Percentiles rank a stretch among this genome's conserved stretches.
Conservation (phyloP, 345 rosid genomes). For the Melaleuca alternifolia region DNA sequence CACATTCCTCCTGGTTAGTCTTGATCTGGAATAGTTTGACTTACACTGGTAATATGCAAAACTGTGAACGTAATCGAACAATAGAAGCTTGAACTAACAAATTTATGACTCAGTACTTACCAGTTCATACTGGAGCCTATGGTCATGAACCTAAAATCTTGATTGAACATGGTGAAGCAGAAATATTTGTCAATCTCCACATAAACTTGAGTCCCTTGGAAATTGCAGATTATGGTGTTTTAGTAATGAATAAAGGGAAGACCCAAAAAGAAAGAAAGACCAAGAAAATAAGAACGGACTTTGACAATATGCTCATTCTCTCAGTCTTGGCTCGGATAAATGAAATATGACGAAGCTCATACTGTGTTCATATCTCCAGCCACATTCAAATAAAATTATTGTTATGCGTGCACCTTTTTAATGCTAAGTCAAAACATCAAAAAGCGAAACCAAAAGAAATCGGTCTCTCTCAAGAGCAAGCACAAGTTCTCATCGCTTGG, state of each 20-base stretch:
- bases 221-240: background rate
- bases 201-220: background rate
- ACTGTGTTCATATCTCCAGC: background rate
- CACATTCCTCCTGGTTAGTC: background rate
- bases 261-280: background rate
- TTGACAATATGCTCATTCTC: background rate
- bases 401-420: background rate
- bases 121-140: background rate
- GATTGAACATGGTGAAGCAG: background rate
- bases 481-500: background rate
- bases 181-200: background rate
- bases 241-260: background rate
- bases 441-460: background rate
- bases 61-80: background rate
- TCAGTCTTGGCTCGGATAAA: background rate
- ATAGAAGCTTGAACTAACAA: background rate
- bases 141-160: background rate
- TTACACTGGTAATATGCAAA: background rate
- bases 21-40: background rate
- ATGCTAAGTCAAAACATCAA: background rate
- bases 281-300: background rate
- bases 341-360: background rate
- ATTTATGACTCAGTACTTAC: background rate
- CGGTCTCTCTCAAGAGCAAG: background rate
- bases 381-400: background rate